These are phyloP conservation scores for Hippophae gyantsensis DNA, from an alignment of 306 rosid genomes.

Conservation along the genomic window DNA sequence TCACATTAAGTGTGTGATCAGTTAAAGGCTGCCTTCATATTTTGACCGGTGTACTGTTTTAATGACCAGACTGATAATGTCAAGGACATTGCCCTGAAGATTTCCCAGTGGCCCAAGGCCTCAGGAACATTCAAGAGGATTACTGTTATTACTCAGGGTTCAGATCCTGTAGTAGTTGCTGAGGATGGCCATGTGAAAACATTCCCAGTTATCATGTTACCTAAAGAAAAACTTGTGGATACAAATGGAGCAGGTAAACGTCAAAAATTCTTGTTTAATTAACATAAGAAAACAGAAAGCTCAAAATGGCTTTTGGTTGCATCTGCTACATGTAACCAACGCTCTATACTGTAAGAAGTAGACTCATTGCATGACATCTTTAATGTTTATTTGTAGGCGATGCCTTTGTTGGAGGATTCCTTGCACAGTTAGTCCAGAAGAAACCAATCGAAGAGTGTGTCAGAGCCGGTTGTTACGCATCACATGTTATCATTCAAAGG, in stretches of 20 bases:
- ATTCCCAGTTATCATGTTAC: conserved; percentile 58
- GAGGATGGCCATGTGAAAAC: conserved; percentile 73
- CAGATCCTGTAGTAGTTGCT: conserved; percentile 93
- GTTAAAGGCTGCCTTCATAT: background rate
- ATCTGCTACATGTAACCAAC: too few species aligned
- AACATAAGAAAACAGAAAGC: too few species aligned
- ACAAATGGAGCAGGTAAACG: conserved; percentile 88
- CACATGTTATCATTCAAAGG: conserved; percentile 87
- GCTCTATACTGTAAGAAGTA: background rate
- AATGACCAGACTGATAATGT: conserved; percentile 67
- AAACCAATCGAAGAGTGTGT: conserved; percentile 74
- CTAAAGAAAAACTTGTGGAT: conserved; percentile 89
- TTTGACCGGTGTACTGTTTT: background rate
- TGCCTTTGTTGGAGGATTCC: conserved; percentile 95
- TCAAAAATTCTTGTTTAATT: too few species aligned
- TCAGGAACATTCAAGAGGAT: conserved; percentile 84
- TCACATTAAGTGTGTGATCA: background rate
- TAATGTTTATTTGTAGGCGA: conserved; percentile 49
- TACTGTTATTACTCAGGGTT: conserved; percentile 87
- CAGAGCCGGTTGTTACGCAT: conserved; percentile 75
- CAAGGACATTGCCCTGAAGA: conserved; percentile 85
- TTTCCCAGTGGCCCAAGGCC: conserved; percentile 83
- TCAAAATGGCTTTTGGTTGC: too few species aligned
- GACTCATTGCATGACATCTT: background rate
- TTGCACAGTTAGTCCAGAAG: conserved; percentile 65